Conservation (phyloP, 2,329 filamentous ascomycete species). For the Phyllosticta paracitricarpa region DNA sequence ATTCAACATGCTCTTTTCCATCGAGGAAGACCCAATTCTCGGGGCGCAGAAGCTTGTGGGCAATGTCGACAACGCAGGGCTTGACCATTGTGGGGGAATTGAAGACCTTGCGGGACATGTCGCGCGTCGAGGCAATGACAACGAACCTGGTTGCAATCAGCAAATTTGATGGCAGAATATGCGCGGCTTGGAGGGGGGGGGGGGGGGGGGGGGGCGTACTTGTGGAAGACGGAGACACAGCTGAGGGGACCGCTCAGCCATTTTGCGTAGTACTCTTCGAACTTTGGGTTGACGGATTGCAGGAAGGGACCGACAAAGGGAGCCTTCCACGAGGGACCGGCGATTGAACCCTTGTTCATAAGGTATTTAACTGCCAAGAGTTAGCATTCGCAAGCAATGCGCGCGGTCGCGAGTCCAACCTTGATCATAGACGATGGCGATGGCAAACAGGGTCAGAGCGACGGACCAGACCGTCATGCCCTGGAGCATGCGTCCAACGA, state of each 20-base stretch:
- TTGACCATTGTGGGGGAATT: constrained; percentile 89
- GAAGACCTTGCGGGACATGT: constrained; percentile 93
- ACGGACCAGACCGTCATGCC: constrained; percentile 40
- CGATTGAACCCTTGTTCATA: constrained; percentile 36
- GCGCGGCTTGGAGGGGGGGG: background rate
- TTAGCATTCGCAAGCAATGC: constrained; percentile 12
- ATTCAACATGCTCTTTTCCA: constrained; percentile 89
- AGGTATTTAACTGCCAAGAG: constrained; percentile 35
- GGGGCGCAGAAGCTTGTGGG: constrained; percentile 82
- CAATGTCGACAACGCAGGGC: constrained; percentile 90
- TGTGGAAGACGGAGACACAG: constrained; percentile 98
- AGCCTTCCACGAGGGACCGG: constrained; percentile 37
- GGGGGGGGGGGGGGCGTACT: constrained; percentile 47
- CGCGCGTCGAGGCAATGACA: constrained; percentile 87
- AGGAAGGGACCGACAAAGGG: constrained; percentile 79
- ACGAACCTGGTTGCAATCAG: constrained; percentile 60
- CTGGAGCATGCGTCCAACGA: constrained; percentile 23
- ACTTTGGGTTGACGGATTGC: constrained; percentile 83
- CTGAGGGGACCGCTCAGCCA: constrained; percentile 86
- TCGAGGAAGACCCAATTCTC: constrained; percentile 98
- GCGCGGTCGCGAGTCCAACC: constrained; percentile 45
- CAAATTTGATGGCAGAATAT: background rate
- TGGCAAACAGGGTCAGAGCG: constrained; percentile 57
- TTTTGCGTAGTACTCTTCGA: constrained; percentile 82
- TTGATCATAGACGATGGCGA: constrained; percentile 80